These are phyloP conservation scores for Paramyrothecium roridum DNA, from an alignment of 2,329 filamentous ascomycete genomes.

Conservation along the genomic window DNA sequence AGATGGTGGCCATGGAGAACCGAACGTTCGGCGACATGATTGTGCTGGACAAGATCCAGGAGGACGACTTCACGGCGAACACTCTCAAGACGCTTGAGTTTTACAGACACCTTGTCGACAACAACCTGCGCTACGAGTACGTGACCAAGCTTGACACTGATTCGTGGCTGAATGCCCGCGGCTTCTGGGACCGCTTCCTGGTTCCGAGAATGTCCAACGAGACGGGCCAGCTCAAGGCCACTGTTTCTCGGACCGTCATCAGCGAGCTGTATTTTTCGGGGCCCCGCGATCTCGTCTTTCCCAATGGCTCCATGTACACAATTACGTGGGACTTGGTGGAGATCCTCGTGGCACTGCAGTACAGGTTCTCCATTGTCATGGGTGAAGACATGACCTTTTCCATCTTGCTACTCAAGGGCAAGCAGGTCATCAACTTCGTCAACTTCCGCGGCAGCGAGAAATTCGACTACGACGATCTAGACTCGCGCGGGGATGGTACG, in stretches of 20 bases:
- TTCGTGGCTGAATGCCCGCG: constrained; percentile 25
- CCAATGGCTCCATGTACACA: constrained; percentile 30
- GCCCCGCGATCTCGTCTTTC: constrained; percentile 19
- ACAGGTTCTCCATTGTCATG: constrained; percentile 17
- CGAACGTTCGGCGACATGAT: constrained; percentile 29
- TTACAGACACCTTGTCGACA: constrained; percentile 23
- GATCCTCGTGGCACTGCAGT: constrained; percentile 20
- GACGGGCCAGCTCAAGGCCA: constrained; percentile 6
- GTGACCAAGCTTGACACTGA: constrained; percentile 30
- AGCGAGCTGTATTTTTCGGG: constrained; percentile 23
- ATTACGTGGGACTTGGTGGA: constrained; percentile 28
- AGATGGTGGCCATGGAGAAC: constrained; percentile 23
- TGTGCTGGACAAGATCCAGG: constrained; percentile 25
- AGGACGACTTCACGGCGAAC: constrained; percentile 26
- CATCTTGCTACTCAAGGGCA: constrained; percentile 22
- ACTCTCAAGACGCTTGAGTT: constrained; percentile 30
- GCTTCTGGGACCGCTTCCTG: constrained; percentile 25
- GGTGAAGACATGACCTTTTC: constrained; percentile 26
- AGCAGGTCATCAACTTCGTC: constrained; percentile 18
- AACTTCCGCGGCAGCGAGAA: constrained; percentile 24
- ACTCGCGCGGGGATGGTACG: constrained; percentile 20
- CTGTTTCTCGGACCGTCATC: constrained; percentile 20
- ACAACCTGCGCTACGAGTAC: constrained; percentile 19
- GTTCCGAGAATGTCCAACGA: constrained; percentile 13
- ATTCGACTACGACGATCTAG: constrained; percentile 24